Evolutionary conservation across 2,329 filamentous ascomycete genomes (phyloP).

Genomic region (Talaromyces sp.): DNA sequence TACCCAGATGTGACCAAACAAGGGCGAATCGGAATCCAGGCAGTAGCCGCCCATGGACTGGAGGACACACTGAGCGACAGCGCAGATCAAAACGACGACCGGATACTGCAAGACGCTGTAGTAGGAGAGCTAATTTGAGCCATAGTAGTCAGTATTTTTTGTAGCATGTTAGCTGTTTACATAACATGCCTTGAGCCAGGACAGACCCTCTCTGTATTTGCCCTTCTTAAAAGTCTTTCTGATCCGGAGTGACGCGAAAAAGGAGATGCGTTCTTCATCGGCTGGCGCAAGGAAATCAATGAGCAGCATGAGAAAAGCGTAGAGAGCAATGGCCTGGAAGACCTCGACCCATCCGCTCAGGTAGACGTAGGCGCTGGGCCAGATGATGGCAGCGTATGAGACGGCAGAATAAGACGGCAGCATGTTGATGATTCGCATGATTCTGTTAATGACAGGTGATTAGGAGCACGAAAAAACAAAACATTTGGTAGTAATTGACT

Average conservation of each 20-base stretch:
- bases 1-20: constrained; percentile 1
- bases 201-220: constrained; percentile 1
- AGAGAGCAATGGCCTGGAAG: neutral
- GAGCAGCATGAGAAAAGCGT: neutral
- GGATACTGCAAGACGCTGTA: constrained; percentile 1
- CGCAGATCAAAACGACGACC: neutral
- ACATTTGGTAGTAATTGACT: neutral
- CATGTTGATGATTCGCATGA: constrained; percentile 1
- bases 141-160: neutral
- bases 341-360: neutral
- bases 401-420: neutral
- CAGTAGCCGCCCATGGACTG: neutral
- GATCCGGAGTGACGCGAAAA: neutral
- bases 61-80: neutral
- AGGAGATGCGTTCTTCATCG: neutral
- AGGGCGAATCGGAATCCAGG: neutral
- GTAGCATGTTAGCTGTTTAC: neutral
- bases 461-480: neutral
- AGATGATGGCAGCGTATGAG: neutral
- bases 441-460: neutral
- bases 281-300: constrained; percentile 1
- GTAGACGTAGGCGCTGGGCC: neutral
- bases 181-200: neutral
- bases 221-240: neutral
- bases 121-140: neutral